Percentiles rank a stretch among this genome's conserved stretches.
Evolutionary conservation across 2,329 filamentous ascomycete genomes (phyloP).

Genomic region (Achaetomium macrosporum): DNA sequence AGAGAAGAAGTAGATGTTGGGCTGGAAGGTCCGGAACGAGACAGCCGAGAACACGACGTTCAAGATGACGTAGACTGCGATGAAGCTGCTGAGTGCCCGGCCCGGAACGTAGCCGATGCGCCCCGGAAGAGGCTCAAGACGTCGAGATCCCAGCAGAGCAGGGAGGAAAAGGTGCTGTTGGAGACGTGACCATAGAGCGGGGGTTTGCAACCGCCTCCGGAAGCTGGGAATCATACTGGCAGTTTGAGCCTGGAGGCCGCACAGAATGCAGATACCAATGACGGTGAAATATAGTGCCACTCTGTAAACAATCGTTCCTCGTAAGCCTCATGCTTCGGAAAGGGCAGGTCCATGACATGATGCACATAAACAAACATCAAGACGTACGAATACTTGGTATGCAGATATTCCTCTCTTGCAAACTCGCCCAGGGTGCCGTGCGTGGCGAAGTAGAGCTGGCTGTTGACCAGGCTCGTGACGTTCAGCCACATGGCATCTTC

Average conservation of each 20-base stretch:
- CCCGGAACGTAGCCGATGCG: not conserved
- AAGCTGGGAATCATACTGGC: not conserved
- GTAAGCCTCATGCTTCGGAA: not conserved
- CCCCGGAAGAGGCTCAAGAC: not conserved
- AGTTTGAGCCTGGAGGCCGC: not conserved
- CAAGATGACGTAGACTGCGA: not conserved
- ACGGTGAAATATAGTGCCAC: not conserved
- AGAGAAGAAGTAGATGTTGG: not conserved
- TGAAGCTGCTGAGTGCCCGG: not conserved
- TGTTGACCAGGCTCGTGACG: not conserved
- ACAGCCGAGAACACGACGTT: constrained; percentile 3
- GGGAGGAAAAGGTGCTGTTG: not conserved
- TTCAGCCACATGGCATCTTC: not conserved
- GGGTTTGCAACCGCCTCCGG: not conserved
- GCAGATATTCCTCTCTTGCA: not conserved
- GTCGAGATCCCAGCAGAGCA: not conserved
- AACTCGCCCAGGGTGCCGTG: not conserved
- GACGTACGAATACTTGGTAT: not conserved
- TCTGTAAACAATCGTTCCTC: not conserved
- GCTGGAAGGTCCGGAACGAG: not conserved
- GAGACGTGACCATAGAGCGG: not conserved
- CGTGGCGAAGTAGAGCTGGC: not conserved
- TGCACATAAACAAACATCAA: not conserved
- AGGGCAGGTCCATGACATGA: too few relatives aligned
- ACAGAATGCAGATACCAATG: not conserved